Conservation (phyloP, 2,329 filamentous ascomycete genomes). For the Fusarium sp. region DNA sequence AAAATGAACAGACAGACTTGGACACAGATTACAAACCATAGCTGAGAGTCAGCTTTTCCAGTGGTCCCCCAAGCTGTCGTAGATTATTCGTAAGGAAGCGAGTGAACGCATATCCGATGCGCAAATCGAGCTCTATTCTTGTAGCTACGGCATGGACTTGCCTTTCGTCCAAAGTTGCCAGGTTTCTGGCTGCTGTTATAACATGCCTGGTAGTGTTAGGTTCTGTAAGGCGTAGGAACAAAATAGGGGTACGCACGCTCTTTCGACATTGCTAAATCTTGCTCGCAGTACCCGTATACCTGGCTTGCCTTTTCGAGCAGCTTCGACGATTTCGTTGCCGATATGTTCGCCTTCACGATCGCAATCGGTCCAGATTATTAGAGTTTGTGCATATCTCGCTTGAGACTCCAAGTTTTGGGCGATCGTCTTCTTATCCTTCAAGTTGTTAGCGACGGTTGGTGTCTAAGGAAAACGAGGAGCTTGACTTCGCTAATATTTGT, state of each 20-base stretch:
- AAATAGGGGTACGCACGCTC: slow-evolving; percentile 68
- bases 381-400: slow-evolving; percentile 75
- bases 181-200: slow-evolving; percentile 80
- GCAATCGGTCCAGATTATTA: slow-evolving; percentile 99
- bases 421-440: slow-evolving; percentile 79
- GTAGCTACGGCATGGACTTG: slow-evolving; percentile 90
- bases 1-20: not conserved
- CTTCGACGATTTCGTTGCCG: slow-evolving; percentile 86
- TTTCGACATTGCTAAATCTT: slow-evolving; percentile 94
- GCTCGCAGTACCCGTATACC: slow-evolving; percentile 85
- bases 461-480: not conserved
- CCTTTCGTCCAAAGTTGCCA: slow-evolving; percentile 81
- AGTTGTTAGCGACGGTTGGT: slow-evolving; percentile 21
- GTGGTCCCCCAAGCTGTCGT: slow-evolving; percentile 74
- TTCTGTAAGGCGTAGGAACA: not conserved
- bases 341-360: slow-evolving; percentile 98
- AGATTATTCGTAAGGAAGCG: slow-evolving; percentile 85
- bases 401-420: slow-evolving; percentile 86
- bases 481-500: slow-evolving; percentile 74
- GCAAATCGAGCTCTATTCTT: slow-evolving; percentile 90
- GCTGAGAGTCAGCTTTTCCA: slow-evolving; percentile 76
- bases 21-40: slow-evolving; percentile 69
- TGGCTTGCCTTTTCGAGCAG: slow-evolving; percentile 79
- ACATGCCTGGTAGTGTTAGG: slow-evolving; percentile 73
- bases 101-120: slow-evolving; percentile 93